Evolutionary conservation across 2,329 filamentous ascomycete genomes (phyloP), one percentile per base, ranked within the genome.

Genomic region (Sporothrix curviconia): DNA sequence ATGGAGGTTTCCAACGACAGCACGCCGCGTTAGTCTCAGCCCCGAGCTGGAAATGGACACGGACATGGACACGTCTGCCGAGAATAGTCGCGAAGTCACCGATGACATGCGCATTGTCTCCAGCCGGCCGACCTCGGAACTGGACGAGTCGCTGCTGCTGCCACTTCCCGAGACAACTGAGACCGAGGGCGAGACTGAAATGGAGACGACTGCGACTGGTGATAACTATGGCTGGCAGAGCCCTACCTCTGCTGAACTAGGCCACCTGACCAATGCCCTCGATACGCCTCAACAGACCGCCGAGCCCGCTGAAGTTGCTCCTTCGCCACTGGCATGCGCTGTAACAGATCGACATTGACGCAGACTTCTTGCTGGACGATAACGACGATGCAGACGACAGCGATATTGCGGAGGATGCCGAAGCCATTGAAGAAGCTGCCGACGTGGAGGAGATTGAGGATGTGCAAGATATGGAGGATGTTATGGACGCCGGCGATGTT

Each of bases 71-170:
- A n/a, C 25, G 5, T 47, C 43, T 7, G 53, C 47, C 14, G 56
- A 56, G 14, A 36, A 56, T 28, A 56, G 57, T 36, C 54, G 39
- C 7, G 58, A 56, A 7, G 39, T 39, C 15, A 59, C 47, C 12
- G 58, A 54, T 12, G 54, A 59, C 6, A 22, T 49, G 36, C 19
- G 54, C 3, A 22, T 59, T 24, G 58, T 59, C 9, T 59, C 58
- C 1, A 22, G 8, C 19, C 44, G 39, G n/a, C 54, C 47, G 1
- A 22, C 54, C 8, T 53, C 58, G 2, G 36, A 46, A 2, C 49
- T 59, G 8, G 54, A 56, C 24, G 49, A 47, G 17, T 56, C 58
- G 12, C 58, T 59, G 12, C 24, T 59, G 19, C 36, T 59, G 19
- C 58, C 58, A 2, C 58, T 59, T 6, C 54, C 58, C 1, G 58